phyloP scores from a whole-genome alignment of 345 rosid genomes.

The Rubroshorea leprosula region DNA sequence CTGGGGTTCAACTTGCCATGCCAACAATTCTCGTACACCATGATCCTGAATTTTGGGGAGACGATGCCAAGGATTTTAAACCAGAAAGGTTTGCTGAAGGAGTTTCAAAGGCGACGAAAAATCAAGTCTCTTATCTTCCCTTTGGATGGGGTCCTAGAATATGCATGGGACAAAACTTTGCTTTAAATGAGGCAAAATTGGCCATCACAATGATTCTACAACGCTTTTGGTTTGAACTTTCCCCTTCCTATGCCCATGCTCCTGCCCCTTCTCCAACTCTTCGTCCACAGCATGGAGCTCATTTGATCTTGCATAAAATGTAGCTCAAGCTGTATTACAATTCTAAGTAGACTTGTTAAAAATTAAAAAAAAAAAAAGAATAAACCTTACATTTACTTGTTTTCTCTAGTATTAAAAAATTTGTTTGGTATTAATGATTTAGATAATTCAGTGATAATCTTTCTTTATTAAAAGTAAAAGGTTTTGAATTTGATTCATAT shows the following conservation, averaged over 20 bases:
- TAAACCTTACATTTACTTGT: too few species aligned
- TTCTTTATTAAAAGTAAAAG: too few species aligned
- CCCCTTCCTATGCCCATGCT: constrained; percentile 24
- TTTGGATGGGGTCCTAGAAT: neutral
- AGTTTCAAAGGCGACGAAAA: constrained; percentile 46
- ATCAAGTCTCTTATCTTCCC: constrained; percentile 5
- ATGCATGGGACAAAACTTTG: constrained; percentile 26
- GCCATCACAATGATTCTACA: constrained; percentile 17
- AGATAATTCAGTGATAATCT: too few species aligned
- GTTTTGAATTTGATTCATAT: too few species aligned
- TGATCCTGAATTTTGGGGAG: constrained; percentile 47
- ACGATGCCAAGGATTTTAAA: constrained; percentile 49
- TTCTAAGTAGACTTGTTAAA: too few species aligned
- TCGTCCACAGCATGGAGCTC: constrained; percentile 27
- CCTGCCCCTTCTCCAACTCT: neutral
- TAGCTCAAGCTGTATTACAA: too few species aligned
- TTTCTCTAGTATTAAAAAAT: too few species aligned
- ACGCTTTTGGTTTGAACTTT: constrained; percentile 20
- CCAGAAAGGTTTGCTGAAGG: constrained; percentile 47
- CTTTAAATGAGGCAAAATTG: constrained; percentile 20
- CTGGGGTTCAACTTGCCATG: constrained; percentile 24
- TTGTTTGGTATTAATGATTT: too few species aligned
- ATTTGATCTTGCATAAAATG: constrained; percentile 11
- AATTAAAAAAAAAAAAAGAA: too few species aligned
- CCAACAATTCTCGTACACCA: constrained; percentile 37